phyloP scores from a whole-genome alignment of 306 rosid genomes.

The Spatholobus suberectus region DNA sequence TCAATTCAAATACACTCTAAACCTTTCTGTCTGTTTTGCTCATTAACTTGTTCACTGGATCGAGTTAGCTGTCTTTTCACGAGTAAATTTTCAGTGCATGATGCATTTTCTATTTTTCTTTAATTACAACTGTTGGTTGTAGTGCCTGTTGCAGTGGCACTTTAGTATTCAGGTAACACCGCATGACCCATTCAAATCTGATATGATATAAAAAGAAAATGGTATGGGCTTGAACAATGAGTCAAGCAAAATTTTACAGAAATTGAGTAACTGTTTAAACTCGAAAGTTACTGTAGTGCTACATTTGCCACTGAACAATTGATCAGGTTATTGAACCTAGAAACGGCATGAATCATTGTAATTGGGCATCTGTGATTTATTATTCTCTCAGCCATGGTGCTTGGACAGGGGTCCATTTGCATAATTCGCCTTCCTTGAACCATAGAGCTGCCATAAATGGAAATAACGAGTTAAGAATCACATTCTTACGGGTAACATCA shows the following conservation, averaged over 20 bases:
- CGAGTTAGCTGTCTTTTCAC: too few species aligned
- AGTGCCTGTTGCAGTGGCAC: neutral
- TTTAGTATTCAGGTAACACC: constrained; percentile 6
- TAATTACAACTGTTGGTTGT: neutral
- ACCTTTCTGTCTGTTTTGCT: neutral
- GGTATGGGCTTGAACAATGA: neutral
- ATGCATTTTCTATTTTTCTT: constrained; percentile 22
- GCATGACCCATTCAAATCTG: neutral
- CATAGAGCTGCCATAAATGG: constrained; percentile 70
- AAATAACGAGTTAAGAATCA: constrained; percentile 32
- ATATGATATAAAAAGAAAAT: neutral
- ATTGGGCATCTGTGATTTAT: constrained; percentile 36
- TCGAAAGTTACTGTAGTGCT: neutral
- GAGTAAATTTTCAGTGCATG: neutral
- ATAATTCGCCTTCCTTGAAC: constrained; percentile 90
- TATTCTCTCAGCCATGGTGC: constrained; percentile 87
- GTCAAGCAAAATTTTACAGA: constrained; percentile 25
- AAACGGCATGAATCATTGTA: constrained; percentile 34
- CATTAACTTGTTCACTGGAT: neutral
- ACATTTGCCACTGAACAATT: constrained; percentile 28
- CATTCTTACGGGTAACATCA: neutral
- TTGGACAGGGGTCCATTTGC: constrained; percentile 76
- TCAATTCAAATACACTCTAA: neutral
- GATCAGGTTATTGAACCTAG: constrained; percentile 31
- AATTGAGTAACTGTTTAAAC: constrained; percentile 20